Base-by-base conservation (phyloP, 148 eudicot genomes). In the Polygonum aviculare region DNA sequence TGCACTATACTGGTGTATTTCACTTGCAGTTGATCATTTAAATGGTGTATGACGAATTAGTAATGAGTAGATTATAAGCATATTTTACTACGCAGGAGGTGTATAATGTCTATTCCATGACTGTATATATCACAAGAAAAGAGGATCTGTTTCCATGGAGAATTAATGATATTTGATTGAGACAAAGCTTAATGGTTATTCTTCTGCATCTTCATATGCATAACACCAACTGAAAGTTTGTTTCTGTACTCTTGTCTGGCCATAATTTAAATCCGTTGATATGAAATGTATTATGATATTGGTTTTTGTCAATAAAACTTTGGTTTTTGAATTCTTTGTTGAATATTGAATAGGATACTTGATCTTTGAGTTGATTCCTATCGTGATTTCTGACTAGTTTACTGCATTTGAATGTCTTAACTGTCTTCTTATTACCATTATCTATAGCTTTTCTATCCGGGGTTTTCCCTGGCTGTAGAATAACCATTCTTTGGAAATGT, bases 81-180 rank as follows among this genome's bases (percentile, higher is more conserved):
- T 18, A 55, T 5, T 50, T 14, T 50, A 14, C 15, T 10, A 15
- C 55, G 16, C 55, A 50, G 55, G 55, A 50, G 18, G 3, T 44
- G 47, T 31, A 60, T 60, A 31, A 22, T 60, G 36, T 60, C 6
- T 31, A 1, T 21, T 10, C 21, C 69, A 60, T 60, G 14, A 22
- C n/a, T 54, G 38, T 19, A 36, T 65, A 65, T 33, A 26, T 65
- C 36, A 65, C 10, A 33, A 35, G 71, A 65, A 65, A 57, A 12
- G n/a, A 65, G 15, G 36, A 11, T 67, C 19, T 67, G 21, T 67
- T 67, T 67, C 72, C 72, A 67, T 67, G 72, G 72, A 67, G 45
- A 67, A 35, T 3, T 41, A 67, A 63, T 1, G 21, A 8, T 60
- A 22, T 10, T 22, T 60, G 12, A 60, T 8, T 60, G 15, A 60